phyloP scores from a whole-genome alignment of 176 grass and related monocot species.

The Musa schizocarpa region DNA sequence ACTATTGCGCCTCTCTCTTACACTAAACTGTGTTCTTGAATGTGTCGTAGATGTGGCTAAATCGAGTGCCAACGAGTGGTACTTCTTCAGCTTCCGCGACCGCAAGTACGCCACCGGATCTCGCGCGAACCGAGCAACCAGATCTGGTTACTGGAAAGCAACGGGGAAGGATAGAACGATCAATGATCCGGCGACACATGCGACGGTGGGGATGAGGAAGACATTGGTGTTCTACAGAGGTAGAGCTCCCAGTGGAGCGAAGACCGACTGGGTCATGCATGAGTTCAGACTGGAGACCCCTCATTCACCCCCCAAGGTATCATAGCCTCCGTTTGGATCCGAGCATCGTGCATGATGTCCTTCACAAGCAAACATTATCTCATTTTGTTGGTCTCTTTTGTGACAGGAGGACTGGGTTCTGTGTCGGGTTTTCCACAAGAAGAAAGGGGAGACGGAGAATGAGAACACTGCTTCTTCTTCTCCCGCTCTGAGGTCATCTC shows the following conservation, averaged over 20 bases:
- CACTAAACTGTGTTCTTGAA: not conserved
- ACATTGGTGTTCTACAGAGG: slow-evolving; percentile 66
- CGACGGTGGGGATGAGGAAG: slow-evolving; percentile 60
- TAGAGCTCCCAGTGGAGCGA: slow-evolving; percentile 48
- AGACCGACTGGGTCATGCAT: slow-evolving; percentile 70
- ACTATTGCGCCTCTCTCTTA: no score
- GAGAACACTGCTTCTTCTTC: not conserved
- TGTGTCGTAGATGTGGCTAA: slow-evolving; percentile 44
- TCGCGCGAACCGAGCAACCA: slow-evolving; percentile 58
- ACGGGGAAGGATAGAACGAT: slow-evolving; percentile 53
- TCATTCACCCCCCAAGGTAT: slow-evolving; percentile 36
- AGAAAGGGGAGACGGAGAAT: slow-evolving; percentile 3
- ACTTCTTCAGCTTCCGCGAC: slow-evolving; percentile 69
- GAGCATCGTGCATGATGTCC: not conserved
- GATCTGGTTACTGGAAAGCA: slow-evolving; percentile 69
- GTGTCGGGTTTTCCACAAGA: slow-evolving; percentile 17
- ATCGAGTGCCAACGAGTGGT: slow-evolving; percentile 55
- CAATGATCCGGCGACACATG: slow-evolving; percentile 19
- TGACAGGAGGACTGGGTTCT: slow-evolving; percentile 26
- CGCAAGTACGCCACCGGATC: slow-evolving; percentile 62
- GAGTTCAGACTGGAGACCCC: slow-evolving; percentile 58
- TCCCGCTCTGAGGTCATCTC: not conserved
- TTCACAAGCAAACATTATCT: not conserved
- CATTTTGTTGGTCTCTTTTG: not conserved
- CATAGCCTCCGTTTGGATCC: no score